Percentiles rank a stretch among this genome's conserved stretches.
Conservation (phyloP, 306 rosid genomes). For the Casuarina glauca region DNA sequence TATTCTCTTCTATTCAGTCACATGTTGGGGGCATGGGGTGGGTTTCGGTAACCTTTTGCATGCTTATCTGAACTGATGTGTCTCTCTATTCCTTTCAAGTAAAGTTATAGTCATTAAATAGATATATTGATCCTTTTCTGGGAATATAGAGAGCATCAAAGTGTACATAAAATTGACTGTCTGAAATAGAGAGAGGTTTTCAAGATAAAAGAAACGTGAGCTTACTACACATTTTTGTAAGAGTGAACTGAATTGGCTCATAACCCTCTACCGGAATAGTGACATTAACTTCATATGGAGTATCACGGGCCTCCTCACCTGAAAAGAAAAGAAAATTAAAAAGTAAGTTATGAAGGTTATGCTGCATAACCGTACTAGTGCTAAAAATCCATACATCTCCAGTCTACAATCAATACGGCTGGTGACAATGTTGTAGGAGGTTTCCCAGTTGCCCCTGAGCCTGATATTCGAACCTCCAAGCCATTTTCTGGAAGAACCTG, state of each 20-base stretch:
- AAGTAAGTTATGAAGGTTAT: conserved; percentile 19
- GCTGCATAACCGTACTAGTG: conserved; percentile 19
- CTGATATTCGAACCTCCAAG: conserved; percentile 63
- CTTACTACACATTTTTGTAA: conserved; percentile 87
- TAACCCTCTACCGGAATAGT: conserved; percentile 79
- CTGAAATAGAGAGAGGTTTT: background rate
- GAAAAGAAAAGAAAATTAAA: conserved; percentile 34
- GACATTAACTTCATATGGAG: conserved; percentile 71
- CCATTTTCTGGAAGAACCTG: conserved; percentile 76
- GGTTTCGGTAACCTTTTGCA: background rate
- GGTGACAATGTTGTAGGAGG: conserved; percentile 96
- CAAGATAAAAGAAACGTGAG: conserved; percentile 10
- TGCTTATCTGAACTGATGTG: background rate
- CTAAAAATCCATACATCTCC: conserved; percentile 81
- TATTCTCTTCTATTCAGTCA: background rate
- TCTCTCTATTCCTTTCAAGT: background rate
- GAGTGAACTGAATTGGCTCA: conserved; percentile 74
- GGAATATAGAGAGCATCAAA: background rate
- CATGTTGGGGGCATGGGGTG: background rate
- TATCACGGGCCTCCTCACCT: conserved; percentile 62
- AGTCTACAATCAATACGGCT: conserved; percentile 64
- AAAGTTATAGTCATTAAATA: background rate
- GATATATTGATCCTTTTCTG: background rate
- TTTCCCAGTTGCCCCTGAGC: conserved; percentile 70
- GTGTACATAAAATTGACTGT: background rate